Base-by-base conservation (phyloP, 2,329 filamentous ascomycete genomes). In the Raffaelea arxii region DNA sequence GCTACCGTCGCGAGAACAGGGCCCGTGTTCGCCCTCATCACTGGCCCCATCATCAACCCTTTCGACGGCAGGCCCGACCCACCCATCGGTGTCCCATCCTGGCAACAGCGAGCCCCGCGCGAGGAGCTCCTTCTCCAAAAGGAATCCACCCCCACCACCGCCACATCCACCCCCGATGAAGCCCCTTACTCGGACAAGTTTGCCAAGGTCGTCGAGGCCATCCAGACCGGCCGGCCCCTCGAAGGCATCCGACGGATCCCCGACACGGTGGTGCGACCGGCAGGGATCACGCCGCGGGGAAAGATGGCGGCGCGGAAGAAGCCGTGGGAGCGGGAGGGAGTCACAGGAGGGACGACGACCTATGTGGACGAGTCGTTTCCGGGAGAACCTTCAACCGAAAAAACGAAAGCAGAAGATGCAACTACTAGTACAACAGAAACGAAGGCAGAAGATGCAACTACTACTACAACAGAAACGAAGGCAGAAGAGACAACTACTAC, bases 181-280 rank as follows among this genome's bases (percentile, higher is more conserved):
- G 71, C 77, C 40, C 84, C 87, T 1, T 94, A 94, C 56, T 89
- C 89, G 4, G 82, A 81, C 42, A 83, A 80, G 1, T 95, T 96
- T 62, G 83, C 86, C 7, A 81, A 91, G 54, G 88, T 96, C 51
- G 82, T 94, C 46, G 84, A 87, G 57, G 76, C 94, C 46, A 86
- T 96, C 46, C 86, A 86, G 22, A 82, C 80, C 24, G 88, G 88
- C 45, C 80, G 87, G 55, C 82, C 86, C 0, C 84, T 96, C 38
- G 88, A 89, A 1, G 90, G 90, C 1, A 94, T 96, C 58, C 81
- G 82, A 55, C 79, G 94, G 52, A 91, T 96, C 45, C 88, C 90
- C 4, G 78, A 87, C 54, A 92, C 83, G 0, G 70, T 95, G 5
- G 70, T 90, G 19, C 72, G 80, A 46, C 83, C 84, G 4, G 77